These are phyloP conservation scores for Saccharomycopsis sp. DNA, from an alignment of 805 yeast genomes.

Conservation along the genomic window DNA sequence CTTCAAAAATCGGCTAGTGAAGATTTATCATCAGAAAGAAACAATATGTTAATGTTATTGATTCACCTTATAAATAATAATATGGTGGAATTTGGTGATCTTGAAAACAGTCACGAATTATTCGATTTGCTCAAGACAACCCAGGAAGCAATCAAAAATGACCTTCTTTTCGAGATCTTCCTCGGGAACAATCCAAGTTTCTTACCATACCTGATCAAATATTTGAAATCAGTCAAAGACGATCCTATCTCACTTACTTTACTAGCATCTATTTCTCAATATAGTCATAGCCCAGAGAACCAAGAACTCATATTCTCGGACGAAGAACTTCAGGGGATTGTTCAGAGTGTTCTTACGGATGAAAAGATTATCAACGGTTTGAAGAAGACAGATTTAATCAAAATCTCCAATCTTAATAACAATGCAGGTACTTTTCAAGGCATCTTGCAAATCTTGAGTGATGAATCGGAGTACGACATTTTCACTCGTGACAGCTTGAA, in stretches of 20 bases:
- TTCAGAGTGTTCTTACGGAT: not conserved
- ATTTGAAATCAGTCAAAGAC: not conserved
- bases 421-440: not conserved
- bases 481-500: constrained; percentile 6
- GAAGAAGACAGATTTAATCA: not conserved
- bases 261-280: not conserved
- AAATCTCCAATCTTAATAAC: not conserved
- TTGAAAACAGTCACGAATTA: not conserved
- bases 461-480: constrained; percentile 4
- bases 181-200: not conserved
- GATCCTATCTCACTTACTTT: not conserved
- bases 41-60: not conserved
- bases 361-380: not conserved
- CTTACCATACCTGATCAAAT: not conserved
- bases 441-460: not conserved
- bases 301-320: not conserved
- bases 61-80: not conserved
- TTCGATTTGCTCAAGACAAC: not conserved
- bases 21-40: not conserved
- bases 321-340: not conserved
- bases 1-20: not conserved
- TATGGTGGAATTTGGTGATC: not conserved
- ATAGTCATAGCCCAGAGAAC: not conserved
- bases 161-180: not conserved
- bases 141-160: not conserved